These are phyloP conservation scores for Brassica rapa DNA, from an alignment of 345 rosid genomes.

Conservation along the genomic window DNA sequence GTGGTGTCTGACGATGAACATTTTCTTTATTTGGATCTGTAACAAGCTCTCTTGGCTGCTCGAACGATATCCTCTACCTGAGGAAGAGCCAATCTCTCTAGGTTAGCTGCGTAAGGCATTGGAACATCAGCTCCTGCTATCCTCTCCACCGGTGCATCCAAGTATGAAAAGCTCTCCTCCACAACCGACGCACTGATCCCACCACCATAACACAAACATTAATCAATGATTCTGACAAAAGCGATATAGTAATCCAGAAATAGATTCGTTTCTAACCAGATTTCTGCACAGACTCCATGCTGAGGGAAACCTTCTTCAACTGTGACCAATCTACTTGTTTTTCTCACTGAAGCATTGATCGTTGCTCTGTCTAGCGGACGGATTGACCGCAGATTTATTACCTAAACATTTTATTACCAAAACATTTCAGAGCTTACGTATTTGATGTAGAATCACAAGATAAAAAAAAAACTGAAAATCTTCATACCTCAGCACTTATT, in stretches of 20 bases:
- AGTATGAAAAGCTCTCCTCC: conserved; percentile 85
- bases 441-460: not conserved
- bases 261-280: conserved; percentile 48
- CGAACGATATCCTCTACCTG: conserved; percentile 84
- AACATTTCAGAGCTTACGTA: not conserved
- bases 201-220: not conserved
- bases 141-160: conserved; percentile 89
- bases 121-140: conserved; percentile 91
- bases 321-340: conserved; percentile 93
- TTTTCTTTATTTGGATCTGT: conserved; percentile 47
- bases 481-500: conserved; percentile 78
- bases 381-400: conserved; percentile 82
- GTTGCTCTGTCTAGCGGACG: conserved; percentile 84
- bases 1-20: not conserved
- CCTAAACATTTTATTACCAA: conserved; percentile 39
- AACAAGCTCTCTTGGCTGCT: conserved; percentile 82
- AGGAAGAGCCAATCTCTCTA: conserved; percentile 86
- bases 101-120: conserved; percentile 88
- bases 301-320: conserved; percentile 97
- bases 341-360: conserved; percentile 87
- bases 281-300: conserved; percentile 94
- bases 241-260: too few relatives aligned
- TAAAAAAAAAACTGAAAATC: not conserved
- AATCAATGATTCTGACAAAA: not conserved
- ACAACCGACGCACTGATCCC: conserved; percentile 68